Percentiles rank a stretch among this genome's conserved stretches.
Evolutionary conservation across 1,139 yeast genomes (phyloP).

Genomic region (Suhomyces coccinellae): DNA sequence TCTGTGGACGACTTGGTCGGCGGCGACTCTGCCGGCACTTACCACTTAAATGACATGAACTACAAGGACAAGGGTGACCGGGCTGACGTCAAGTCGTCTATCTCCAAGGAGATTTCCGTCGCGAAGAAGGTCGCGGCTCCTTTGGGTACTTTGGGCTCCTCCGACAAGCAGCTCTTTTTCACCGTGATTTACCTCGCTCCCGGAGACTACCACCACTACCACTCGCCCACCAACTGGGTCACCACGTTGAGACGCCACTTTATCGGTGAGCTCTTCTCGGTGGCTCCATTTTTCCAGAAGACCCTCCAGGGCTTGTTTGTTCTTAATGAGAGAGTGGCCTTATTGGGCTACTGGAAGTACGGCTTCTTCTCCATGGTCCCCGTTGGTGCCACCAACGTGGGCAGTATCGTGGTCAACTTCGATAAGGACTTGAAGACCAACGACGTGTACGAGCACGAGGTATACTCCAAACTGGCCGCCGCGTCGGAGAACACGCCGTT

Average conservation of each 20-base stretch:
- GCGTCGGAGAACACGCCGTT: slow-evolving; percentile 36
- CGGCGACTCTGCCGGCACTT: slow-evolving; percentile 35
- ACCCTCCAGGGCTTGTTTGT: slow-evolving; percentile 85
- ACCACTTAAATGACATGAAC: slow-evolving; percentile 45
- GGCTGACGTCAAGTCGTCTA: slow-evolving; percentile 32
- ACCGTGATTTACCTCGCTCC: slow-evolving; percentile 96
- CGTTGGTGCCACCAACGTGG: slow-evolving; percentile 98
- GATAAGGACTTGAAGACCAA: slow-evolving; percentile 91
- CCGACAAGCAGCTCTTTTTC: slow-evolving; percentile 68
- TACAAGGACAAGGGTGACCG: slow-evolving; percentile 64
- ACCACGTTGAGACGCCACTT: slow-evolving; percentile 91
- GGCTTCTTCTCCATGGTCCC: slow-evolving; percentile 99
- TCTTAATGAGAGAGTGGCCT: slow-evolving; percentile 91
- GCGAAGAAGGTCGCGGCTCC: slow-evolving; percentile 42
- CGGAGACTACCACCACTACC: slow-evolving; percentile 97
- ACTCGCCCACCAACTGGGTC: slow-evolving; percentile 97
- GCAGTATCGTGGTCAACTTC: slow-evolving; percentile 87
- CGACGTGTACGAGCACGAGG: slow-evolving; percentile 59
- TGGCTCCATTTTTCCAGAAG: slow-evolving; percentile 93
- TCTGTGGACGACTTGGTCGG: slow-evolving; percentile 72
- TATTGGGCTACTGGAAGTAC: slow-evolving; percentile 93
- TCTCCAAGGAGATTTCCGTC: slow-evolving; percentile 42
- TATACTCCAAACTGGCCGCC: slow-evolving; percentile 29
- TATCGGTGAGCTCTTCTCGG: slow-evolving; percentile 93
- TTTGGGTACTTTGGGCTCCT: slow-evolving; percentile 28